Percentiles rank a stretch among this genome's conserved stretches.
Evolutionary conservation across 257 asterid genomes (phyloP).

Genomic region (Echites panduratus): DNA sequence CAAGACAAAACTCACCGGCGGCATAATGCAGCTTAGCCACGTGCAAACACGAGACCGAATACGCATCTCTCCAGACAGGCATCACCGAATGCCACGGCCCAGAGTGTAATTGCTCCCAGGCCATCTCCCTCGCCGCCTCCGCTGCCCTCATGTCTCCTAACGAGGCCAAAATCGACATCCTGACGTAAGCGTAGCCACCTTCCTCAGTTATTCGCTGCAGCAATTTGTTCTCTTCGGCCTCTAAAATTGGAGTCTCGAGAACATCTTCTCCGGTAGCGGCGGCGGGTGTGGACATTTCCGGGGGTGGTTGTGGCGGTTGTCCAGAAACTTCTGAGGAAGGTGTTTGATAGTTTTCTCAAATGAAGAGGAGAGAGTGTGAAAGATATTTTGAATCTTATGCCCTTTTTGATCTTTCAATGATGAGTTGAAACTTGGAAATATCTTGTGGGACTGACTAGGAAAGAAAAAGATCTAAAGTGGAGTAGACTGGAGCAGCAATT

Average conservation of each 20-base stretch:
- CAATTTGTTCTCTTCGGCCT: slow-evolving; percentile 37
- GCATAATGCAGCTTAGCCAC: slow-evolving; percentile 57
- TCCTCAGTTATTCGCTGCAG: slow-evolving; percentile 54
- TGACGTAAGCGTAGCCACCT: slow-evolving; percentile 85
- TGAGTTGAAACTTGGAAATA: slow-evolving; percentile 16
- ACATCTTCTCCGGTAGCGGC: slow-evolving; percentile 22
- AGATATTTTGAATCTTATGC: slow-evolving; percentile 23
- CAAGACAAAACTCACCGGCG: slow-evolving; percentile 43
- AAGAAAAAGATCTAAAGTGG: slow-evolving; percentile 16
- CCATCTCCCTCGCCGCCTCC: slow-evolving; percentile 92
- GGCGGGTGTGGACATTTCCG: slow-evolving; percentile 16
- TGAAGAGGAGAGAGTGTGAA: not conserved
- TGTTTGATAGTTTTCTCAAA: not conserved
- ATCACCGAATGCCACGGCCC: slow-evolving; percentile 97
- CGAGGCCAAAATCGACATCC: slow-evolving; percentile 60
- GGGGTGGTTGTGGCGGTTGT: slow-evolving; percentile 14
- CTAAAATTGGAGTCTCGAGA: slow-evolving; percentile 67
- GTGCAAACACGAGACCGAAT: slow-evolving; percentile 79
- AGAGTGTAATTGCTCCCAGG: slow-evolving; percentile 97
- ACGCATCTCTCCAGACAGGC: slow-evolving; percentile 95
- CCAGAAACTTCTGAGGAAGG: slow-evolving; percentile 13
- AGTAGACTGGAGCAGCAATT: not conserved
- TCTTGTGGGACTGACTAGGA: slow-evolving; percentile 11
- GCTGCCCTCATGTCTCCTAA: slow-evolving; percentile 78
- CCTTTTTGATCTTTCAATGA: slow-evolving; percentile 15